Conservation (phyloP, 2,329 filamentous ascomycete genomes). For the Coleophoma eucalyptorum region DNA sequence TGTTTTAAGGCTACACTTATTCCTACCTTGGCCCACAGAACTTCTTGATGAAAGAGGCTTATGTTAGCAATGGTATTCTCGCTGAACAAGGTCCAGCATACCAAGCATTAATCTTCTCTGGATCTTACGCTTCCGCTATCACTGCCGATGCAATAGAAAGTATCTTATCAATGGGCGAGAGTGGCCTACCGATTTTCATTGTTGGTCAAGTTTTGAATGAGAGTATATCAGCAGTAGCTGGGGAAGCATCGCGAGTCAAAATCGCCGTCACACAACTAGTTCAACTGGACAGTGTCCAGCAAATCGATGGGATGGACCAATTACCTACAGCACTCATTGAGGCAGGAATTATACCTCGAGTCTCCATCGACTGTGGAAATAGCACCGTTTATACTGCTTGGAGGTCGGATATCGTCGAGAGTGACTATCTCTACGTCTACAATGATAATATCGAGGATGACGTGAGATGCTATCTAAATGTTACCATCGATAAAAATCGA, state of each 20-base stretch:
- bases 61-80: slow-evolving; percentile 30
- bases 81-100: slow-evolving; percentile 34
- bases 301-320: not conserved
- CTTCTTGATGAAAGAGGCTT: slow-evolving; percentile 31
- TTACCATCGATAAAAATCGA: too few species aligned
- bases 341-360: not conserved
- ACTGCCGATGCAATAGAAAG: slow-evolving; percentile 28
- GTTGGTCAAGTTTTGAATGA: not conserved
- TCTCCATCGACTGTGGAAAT: not conserved
- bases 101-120: slow-evolving; percentile 35
- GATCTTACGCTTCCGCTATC: slow-evolving; percentile 28
- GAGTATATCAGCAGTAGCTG: not conserved
- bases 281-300: not conserved
- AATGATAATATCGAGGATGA: too few species aligned
- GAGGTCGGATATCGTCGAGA: not conserved
- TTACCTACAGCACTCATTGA: not conserved
- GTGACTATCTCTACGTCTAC: too few species aligned
- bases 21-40: slow-evolving; percentile 41
- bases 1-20: slow-evolving; percentile 7
- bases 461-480: too few species aligned
- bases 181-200: slow-evolving; percentile 39
- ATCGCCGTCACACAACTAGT: not conserved
- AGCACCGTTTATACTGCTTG: not conserved
- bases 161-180: slow-evolving; percentile 29
- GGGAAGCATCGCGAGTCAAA: not conserved